Base-by-base conservation (phyloP, 306 rosid genomes). In the Quercus variabilis region DNA sequence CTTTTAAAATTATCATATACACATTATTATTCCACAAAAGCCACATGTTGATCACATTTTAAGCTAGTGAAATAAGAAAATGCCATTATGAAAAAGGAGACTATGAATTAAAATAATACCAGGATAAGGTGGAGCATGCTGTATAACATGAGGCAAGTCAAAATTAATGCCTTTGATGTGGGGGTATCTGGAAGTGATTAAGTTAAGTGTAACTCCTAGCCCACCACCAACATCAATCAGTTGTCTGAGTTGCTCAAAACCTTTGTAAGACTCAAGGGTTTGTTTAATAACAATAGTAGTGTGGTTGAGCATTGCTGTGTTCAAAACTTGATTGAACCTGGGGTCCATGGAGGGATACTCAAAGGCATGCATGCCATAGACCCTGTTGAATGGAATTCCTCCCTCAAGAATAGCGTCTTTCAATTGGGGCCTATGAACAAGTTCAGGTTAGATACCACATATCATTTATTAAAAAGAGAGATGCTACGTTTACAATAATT, bases 301-400 rank as follows among this genome's bases (percentile, higher is more conserved):
- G 3, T 12, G 38, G 71, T 52, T 82, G 82, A 55, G 21, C 86
- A 85, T 82, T 3, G 79, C 82, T 6, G 3, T 54, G 71, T 79
- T 85, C 23, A 76, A 76, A 9, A 76, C 46, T 18, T 75, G n/a
- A 52, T 76, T 75, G 6, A 78, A 85, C 51, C 73, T 79, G 7
- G 41, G 75, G 38, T 85, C 63, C 31, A 59, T 3, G 21, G 60
- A 72, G 2, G 75, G 28, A 57, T 81, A 82, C 30, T 85, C 79
- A 9, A 69, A 82, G 55, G 46, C 17, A 7, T 75, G 18, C 23
- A 1, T 64, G 57, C 86, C 81, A 71, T 79, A 55, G 4, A 12
- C 71, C 59, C 60, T 74, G 56, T 78, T 13, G 30, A 81, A 85
- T 4, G 83, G 74, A 55, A 78, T 70, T 75, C 88, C 83, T 55